Percentiles rank a stretch among this genome's conserved stretches.
These are phyloP conservation scores for Penicillium manginii DNA, from an alignment of 495 filamentous ascomycete species.

Conservation along the genomic window DNA sequence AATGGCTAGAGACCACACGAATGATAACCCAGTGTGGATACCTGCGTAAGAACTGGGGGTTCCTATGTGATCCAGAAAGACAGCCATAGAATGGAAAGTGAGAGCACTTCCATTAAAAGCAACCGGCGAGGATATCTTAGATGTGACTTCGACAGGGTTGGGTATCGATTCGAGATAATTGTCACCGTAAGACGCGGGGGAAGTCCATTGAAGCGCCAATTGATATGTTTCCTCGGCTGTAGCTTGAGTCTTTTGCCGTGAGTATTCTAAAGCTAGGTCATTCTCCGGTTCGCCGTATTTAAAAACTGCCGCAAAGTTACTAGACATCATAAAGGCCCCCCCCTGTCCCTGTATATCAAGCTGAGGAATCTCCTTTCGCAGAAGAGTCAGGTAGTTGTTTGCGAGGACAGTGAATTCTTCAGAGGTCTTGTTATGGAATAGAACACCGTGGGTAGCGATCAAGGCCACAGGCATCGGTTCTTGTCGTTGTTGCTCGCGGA, in stretches of 20 bases:
- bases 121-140: constrained; percentile 18
- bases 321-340: constrained; percentile 56
- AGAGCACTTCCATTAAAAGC: constrained; percentile 46
- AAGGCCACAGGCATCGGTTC: constrained; percentile 51
- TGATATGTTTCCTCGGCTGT: constrained; percentile 31
- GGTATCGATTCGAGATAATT: neutral
- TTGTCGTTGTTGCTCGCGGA: constrained; percentile 38
- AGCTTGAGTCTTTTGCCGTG: constrained; percentile 34
- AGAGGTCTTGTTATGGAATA: constrained; percentile 61
- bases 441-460: constrained; percentile 64
- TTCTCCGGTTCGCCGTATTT: constrained; percentile 64
- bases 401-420: constrained; percentile 52
- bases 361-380: constrained; percentile 64
- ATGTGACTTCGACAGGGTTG: constrained; percentile 1
- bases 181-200: neutral
- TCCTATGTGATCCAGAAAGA: constrained; percentile 61
- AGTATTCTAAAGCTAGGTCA: constrained; percentile 41
- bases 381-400: constrained; percentile 49
- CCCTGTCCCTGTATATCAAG: constrained; percentile 62
- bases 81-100: constrained; percentile 46
- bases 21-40: constrained; percentile 69
- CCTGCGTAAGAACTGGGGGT: constrained; percentile 70
- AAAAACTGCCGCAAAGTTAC: constrained; percentile 58
- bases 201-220: constrained; percentile 28
- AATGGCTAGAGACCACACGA: constrained; percentile 63